These are phyloP conservation scores for Populus simonii DNA, from an alignment of 345 rosid genomes.

Conservation along the genomic window DNA sequence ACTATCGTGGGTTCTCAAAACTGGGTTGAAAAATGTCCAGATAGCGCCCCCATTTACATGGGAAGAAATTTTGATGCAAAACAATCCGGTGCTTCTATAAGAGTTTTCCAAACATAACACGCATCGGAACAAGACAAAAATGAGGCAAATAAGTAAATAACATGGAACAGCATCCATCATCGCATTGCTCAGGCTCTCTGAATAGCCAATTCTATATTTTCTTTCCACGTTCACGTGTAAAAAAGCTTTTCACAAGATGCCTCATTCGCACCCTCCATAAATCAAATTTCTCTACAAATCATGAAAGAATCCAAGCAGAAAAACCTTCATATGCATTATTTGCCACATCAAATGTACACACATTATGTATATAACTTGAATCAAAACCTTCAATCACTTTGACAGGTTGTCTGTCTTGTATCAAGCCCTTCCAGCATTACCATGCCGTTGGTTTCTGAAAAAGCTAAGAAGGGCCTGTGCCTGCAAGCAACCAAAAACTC, in stretches of 20 bases:
- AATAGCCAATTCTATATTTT: slow-evolving; percentile 13
- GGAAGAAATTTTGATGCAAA: neutral
- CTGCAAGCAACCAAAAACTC: slow-evolving; percentile 38
- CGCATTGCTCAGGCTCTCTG: slow-evolving; percentile 9
- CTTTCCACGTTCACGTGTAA: slow-evolving; percentile 20
- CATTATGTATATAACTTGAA: slow-evolving; percentile 19
- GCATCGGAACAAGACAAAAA: neutral
- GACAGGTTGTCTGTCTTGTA: slow-evolving; percentile 9
- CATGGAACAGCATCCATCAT: slow-evolving; percentile 2
- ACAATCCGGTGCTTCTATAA: neutral
- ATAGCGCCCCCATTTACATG: neutral
- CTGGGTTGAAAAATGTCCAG: neutral
- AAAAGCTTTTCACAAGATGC: slow-evolving; percentile 15
- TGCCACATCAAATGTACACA: slow-evolving; percentile 44
- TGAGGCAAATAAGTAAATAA: neutral
- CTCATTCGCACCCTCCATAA: slow-evolving; percentile 24
- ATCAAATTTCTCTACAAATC: slow-evolving; percentile 33
- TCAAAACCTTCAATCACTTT: slow-evolving; percentile 22
- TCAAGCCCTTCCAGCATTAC: slow-evolving; percentile 65
- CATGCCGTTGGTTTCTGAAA: slow-evolving; percentile 79
- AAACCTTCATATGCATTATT: slow-evolving; percentile 38
- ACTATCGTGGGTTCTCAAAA: neutral
- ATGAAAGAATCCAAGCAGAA: slow-evolving; percentile 19
- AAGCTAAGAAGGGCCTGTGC: slow-evolving; percentile 76
- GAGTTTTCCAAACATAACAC: neutral